phyloP scores from a whole-genome alignment of 2,329 filamentous ascomycete species.

The Hymenoscyphus repandus region DNA sequence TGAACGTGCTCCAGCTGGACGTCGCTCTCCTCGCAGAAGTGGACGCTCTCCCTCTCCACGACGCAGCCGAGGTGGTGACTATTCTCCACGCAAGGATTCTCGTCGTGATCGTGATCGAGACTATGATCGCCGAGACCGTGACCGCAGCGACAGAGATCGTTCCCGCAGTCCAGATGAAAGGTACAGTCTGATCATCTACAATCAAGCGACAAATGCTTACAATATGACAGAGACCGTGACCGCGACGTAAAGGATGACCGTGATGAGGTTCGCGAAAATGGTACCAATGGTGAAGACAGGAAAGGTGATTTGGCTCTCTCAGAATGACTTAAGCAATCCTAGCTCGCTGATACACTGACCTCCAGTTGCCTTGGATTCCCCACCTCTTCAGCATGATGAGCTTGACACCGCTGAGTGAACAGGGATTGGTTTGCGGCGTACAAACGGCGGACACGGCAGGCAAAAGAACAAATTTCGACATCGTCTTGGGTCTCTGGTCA shows the following conservation, averaged over 20 bases:
- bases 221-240: slow-evolving; percentile 26
- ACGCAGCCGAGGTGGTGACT: slow-evolving; percentile 60
- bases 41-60: slow-evolving; percentile 75
- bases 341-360: slow-evolving; percentile 23
- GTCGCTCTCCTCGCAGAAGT: slow-evolving; percentile 58
- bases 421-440: slow-evolving; percentile 22
- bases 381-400: slow-evolving; percentile 83
- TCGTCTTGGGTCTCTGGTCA: slow-evolving; percentile 19
- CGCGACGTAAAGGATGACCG: slow-evolving; percentile 52
- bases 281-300: slow-evolving; percentile 78
- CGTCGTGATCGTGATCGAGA: slow-evolving; percentile 76
- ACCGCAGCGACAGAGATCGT: slow-evolving; percentile 56
- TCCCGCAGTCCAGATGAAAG: slow-evolving; percentile 65
- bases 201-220: neutral
- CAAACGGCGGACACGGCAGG: slow-evolving; percentile 14
- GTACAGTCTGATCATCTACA: slow-evolving; percentile 32
- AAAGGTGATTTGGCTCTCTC: slow-evolving; percentile 60
- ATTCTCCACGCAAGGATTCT: slow-evolving; percentile 85
- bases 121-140: slow-evolving; percentile 63
- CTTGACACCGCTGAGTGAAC: slow-evolving; percentile 83
- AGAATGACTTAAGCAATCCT: slow-evolving; percentile 13
- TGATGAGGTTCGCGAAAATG: slow-evolving; percentile 71
- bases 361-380: slow-evolving; percentile 61
- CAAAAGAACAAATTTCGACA: slow-evolving; percentile 19
- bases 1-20: slow-evolving; percentile 45